These are phyloP conservation scores for Talaromyces proteolyticus DNA, from an alignment of 495 filamentous ascomycete species.

Conservation along the genomic window DNA sequence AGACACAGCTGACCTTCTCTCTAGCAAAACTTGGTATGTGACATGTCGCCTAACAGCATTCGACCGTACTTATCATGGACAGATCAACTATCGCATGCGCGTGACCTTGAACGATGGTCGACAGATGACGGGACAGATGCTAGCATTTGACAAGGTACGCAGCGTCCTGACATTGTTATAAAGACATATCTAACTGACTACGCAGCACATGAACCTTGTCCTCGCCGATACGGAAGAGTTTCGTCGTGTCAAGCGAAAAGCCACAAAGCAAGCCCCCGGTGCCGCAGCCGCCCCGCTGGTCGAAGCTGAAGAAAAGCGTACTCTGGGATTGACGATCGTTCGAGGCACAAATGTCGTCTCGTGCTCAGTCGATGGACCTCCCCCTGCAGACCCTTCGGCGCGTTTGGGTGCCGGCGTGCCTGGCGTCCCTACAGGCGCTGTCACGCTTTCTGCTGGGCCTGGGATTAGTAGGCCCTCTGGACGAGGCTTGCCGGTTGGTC, in stretches of 20 bases:
- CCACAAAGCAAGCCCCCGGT: conserved; percentile 58
- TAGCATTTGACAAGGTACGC: conserved; percentile 91
- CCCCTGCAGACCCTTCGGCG: conserved; percentile 89
- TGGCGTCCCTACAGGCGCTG: conserved; percentile 53
- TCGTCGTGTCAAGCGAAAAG: conserved; percentile 87
- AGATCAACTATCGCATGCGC: conserved; percentile 99
- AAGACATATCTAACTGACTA: conserved; percentile 21
- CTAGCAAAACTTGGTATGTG: conserved; percentile 94
- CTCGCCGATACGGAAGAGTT: conserved; percentile 99
- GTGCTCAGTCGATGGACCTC: conserved; percentile 90
- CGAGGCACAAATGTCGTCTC: conserved; percentile 91
- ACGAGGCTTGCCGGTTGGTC: conserved; percentile 78
- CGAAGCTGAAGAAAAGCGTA: conserved; percentile 94
- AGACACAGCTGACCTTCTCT: conserved; percentile 60
- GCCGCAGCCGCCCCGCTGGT: conserved; percentile 57
- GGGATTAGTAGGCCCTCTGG: conserved; percentile 91
- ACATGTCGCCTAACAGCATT: neutral
- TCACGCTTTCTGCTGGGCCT: conserved; percentile 73
- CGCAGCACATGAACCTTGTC: conserved; percentile 97
- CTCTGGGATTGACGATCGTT: conserved; percentile 88
- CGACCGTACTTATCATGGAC: conserved; percentile 5
- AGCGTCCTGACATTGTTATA: neutral
- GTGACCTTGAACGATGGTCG: conserved; percentile 92
- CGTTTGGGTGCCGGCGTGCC: conserved; percentile 75
- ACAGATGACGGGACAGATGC: conserved; percentile 95